A percentile compares a stretch with the other conserved stretches of the same genome.
Evolutionary conservation across 2,329 filamentous ascomycete genomes (phyloP).

Genomic region (Purpureocillium lavendulum): DNA sequence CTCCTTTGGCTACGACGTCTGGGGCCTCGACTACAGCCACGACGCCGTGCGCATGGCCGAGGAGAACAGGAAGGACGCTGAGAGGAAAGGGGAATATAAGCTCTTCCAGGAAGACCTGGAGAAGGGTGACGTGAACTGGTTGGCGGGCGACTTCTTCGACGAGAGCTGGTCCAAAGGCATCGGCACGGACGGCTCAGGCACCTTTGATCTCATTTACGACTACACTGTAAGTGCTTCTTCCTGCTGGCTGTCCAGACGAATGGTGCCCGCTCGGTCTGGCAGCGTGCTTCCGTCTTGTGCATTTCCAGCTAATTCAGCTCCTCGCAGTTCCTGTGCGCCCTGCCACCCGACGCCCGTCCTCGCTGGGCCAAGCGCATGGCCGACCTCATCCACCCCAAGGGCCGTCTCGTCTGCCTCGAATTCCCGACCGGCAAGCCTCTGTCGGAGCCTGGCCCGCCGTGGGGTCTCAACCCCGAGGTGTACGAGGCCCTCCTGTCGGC

Average conservation of each 20-base stretch:
- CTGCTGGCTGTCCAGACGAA: too few species aligned
- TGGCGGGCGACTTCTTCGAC: constrained; percentile 60
- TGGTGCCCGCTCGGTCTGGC: too few species aligned
- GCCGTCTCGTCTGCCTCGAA: constrained; percentile 59
- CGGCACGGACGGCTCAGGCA: constrained; percentile 28
- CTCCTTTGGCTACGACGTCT: constrained; percentile 67
- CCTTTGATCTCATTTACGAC: constrained; percentile 60
- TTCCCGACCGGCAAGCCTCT: constrained; percentile 68
- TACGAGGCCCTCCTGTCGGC: constrained; percentile 64
- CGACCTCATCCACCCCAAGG: constrained; percentile 37
- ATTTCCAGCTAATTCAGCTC: too few species aligned
- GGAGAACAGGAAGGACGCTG: constrained; percentile 29
- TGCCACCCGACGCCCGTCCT: constrained; percentile 43
- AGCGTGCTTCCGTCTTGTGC: too few species aligned
- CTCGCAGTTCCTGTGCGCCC: constrained; percentile 54
- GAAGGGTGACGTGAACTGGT: constrained; percentile 45
- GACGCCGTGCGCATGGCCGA: constrained; percentile 36
- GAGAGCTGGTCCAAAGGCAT: constrained; percentile 44
- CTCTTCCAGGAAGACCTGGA: constrained; percentile 26
- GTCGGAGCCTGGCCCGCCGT: constrained; percentile 61
- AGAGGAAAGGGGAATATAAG: constrained; percentile 34
- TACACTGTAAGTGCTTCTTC: constrained; percentile 42
- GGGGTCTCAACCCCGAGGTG: constrained; percentile 57
- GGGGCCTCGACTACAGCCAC: constrained; percentile 61
- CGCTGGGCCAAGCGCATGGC: constrained; percentile 45